phyloP scores from a whole-genome alignment of 169 alveolate genomes.

The Babesia gibsoni region DNA sequence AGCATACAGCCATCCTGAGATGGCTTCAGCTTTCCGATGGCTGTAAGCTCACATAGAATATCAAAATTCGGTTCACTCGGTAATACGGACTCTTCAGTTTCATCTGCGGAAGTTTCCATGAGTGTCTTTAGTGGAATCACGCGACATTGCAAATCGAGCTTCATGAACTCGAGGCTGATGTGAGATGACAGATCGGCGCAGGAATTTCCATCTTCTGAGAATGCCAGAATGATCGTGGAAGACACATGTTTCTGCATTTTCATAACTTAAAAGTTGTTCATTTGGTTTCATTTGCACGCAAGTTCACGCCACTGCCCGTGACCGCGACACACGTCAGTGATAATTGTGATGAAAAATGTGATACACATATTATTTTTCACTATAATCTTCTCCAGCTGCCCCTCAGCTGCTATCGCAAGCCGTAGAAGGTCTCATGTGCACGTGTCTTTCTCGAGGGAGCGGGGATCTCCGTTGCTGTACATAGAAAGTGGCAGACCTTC shows the following conservation, averaged over 20 bases:
- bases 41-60: neutral
- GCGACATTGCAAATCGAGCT: constrained; percentile 16
- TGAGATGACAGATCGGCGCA: neutral
- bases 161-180: constrained; percentile 11
- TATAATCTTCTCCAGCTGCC: neutral
- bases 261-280: neutral
- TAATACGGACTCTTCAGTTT: neutral
- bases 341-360: constrained; percentile 54
- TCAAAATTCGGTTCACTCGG: neutral
- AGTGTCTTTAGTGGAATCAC: neutral
- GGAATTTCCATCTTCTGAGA: neutral
- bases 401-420: neutral
- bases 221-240: constrained; percentile 1
- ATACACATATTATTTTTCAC: neutral
- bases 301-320: neutral
- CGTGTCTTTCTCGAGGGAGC: neutral
- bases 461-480: neutral
- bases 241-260: neutral
- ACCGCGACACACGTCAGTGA: neutral
- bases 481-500: neutral
- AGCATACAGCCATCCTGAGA: too few relatives aligned
- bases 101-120: neutral
- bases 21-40: neutral
- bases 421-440: neutral
- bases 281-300: neutral